phyloP scores from a whole-genome alignment of 495 filamentous ascomycete species.

The Trichocladium antarcticum region DNA sequence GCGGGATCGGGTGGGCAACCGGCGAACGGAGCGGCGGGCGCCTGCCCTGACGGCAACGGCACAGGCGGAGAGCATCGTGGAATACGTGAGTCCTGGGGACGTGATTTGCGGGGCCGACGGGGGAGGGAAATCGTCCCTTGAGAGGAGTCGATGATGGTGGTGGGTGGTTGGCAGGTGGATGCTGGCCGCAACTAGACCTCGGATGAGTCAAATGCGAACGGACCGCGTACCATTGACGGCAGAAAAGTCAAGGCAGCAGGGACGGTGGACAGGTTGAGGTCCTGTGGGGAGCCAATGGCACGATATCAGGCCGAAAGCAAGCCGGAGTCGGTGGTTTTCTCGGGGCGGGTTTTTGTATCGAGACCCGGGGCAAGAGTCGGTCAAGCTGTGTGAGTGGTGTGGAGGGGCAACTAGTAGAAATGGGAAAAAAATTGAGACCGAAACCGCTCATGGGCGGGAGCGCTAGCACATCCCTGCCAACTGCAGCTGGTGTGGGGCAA shows the following conservation, averaged over 20 bases:
- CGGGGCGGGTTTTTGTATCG: slow-evolving; percentile 8
- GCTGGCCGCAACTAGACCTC: slow-evolving; percentile 5
- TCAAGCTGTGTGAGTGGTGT: slow-evolving; percentile 13
- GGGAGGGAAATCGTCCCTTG: neutral
- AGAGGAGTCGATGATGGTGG: neutral
- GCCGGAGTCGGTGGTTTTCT: slow-evolving; percentile 11
- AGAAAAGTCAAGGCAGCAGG: slow-evolving; percentile 7
- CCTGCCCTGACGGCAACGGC: slow-evolving; percentile 34
- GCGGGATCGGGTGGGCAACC: slow-evolving; percentile 22
- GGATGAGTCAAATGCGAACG: slow-evolving; percentile 19
- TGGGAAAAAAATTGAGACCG: slow-evolving; percentile 29
- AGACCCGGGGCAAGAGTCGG: slow-evolving; percentile 12
- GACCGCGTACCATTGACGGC: slow-evolving; percentile 20
- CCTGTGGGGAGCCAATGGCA: slow-evolving; percentile 19
- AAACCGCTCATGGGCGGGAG: slow-evolving; percentile 23
- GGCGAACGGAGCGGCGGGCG: slow-evolving; percentile 33
- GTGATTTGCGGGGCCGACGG: neutral
- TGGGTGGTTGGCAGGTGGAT: too few species aligned
- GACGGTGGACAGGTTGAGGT: slow-evolving; percentile 9
- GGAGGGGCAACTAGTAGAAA: slow-evolving; percentile 23
- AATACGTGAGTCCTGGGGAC: neutral
- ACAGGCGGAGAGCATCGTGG: slow-evolving; percentile 28
- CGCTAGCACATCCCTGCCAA: neutral
- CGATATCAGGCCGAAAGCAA: slow-evolving; percentile 7
- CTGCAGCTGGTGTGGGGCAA: slow-evolving; percentile 9